Evolutionary conservation across 2,329 filamentous ascomycete species (phyloP), one percentile per base, ranked within the genome.

Genomic region (Venturia carpophila): DNA sequence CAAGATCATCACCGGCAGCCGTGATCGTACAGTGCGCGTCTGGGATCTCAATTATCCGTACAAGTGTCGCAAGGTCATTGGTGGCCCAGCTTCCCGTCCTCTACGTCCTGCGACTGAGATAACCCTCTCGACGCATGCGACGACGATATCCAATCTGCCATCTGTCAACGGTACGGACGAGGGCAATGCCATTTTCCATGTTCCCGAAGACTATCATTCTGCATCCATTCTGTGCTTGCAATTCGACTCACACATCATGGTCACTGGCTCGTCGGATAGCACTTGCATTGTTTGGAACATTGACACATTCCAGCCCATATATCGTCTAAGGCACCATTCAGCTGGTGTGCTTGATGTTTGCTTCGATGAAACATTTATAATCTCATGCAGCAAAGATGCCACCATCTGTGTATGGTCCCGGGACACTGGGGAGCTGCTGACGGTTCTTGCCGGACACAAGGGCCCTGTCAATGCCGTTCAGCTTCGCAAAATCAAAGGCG

Each of bases 401-500:
- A 92, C 84, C 68, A 96, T 99, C 73, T 95, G 92, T 73, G 87
- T 99, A 30, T 97, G 93, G 93, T 90, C 96, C 72, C 90, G 94
- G 58, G 79, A 84, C 65, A 94, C 90, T 0, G 90, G 91, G 43
- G 78, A 79, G 11, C 81, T 95, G 60, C 77, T 96, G 60, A 90
- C 90, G 71, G 89, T 90, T 71, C 83, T 99, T 61, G 84, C 85
- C 43, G 94, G 93, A 9, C 94, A 99, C 75, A 83, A 86, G 1
- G 94, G 94, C 0, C 94, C 94, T 1, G 94, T 99, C 69, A 99
- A 99, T 73, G 92, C 94, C 1, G 92, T 99, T 5, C 93, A 97
- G 78, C 85, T 99, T 75, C 89, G 93, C 64, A 93, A 92, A 11
- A 62, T 61, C 42, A 27, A 62, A 24, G 56, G 56, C 55, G 21